Conservation (phyloP, 2,329 filamentous ascomycete species). For the Apiospora hydei region DNA sequence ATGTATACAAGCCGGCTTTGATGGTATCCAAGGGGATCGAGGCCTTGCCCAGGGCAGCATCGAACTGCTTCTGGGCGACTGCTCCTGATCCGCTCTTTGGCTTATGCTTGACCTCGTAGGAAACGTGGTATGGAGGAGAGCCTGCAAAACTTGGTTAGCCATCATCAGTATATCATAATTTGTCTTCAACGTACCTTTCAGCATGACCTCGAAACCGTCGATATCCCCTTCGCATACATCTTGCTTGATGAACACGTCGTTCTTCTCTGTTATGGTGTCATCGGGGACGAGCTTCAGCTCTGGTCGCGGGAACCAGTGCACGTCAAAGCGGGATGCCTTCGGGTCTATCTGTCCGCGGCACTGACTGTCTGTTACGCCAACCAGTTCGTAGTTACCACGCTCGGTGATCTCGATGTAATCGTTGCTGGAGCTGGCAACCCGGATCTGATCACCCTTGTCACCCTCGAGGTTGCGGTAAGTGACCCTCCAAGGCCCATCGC, state of each 20-base stretch:
- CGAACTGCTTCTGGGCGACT: conserved; percentile 74
- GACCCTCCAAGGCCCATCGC: conserved; percentile 84
- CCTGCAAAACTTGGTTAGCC: conserved; percentile 52
- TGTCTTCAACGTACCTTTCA: conserved; percentile 68
- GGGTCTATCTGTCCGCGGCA: conserved; percentile 85
- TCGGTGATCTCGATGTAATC: conserved; percentile 70
- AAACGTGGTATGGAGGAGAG: conserved; percentile 80
- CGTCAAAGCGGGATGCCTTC: conserved; percentile 75
- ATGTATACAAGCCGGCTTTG: conserved; percentile 83
- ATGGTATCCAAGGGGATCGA: conserved; percentile 86
- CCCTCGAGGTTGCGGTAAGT: conserved; percentile 74
- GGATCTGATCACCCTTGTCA: conserved; percentile 44
- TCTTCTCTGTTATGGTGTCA: conserved; percentile 61
- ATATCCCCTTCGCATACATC: conserved; percentile 95
- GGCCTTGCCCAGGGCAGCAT: conserved; percentile 77
- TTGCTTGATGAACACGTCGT: conserved; percentile 71
- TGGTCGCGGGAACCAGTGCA: conserved; percentile 87
- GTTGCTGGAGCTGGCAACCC: conserved; percentile 59
- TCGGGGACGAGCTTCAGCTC: conserved; percentile 71
- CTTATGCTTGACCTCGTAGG: conserved; percentile 81
- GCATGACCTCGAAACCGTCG: conserved; percentile 81
- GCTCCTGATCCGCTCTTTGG: conserved; percentile 70
- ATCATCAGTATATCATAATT: not conserved
- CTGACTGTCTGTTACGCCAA: conserved; percentile 77
- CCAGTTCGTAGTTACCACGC: conserved; percentile 80